Evolutionary conservation across 2,329 filamentous ascomycete species (phyloP).

Genomic region (Taxawa tesnikishii): DNA sequence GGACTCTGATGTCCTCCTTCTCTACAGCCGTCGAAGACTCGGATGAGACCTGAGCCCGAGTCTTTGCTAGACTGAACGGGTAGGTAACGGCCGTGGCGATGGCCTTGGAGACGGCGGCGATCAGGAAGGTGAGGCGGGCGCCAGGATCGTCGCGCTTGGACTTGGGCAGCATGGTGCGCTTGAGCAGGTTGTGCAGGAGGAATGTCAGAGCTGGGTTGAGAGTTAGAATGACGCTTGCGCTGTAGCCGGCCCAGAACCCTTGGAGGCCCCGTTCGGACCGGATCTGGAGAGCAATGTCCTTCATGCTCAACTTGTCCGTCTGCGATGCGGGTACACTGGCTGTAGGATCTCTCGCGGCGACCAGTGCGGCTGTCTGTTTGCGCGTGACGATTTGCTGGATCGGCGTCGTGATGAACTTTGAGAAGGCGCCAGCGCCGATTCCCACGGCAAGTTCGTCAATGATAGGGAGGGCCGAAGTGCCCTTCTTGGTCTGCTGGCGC

Average conservation of each 20-base stretch:
- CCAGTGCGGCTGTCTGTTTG: conserved; percentile 57
- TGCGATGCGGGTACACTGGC: conserved; percentile 13
- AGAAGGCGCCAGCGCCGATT: conserved; percentile 59
- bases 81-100: conserved; percentile 68
- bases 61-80: conserved; percentile 76
- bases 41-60: conserved; percentile 55
- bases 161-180: conserved; percentile 44
- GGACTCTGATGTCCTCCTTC: conserved; percentile 4
- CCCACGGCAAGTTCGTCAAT: conserved; percentile 65
- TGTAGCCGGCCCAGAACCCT: conserved; percentile 84
- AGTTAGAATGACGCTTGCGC: conserved; percentile 65
- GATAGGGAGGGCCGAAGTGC: conserved; percentile 37
- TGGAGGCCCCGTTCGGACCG: conserved; percentile 54
- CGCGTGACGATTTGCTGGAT: conserved; percentile 71
- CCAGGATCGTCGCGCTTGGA: conserved; percentile 41
- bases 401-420: conserved; percentile 67
- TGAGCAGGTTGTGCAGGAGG: conserved; percentile 62
- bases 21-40: conserved; percentile 13
- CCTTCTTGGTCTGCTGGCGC: conserved; percentile 25
- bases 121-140: conserved; percentile 45
- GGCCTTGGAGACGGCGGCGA: conserved; percentile 69
- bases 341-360: conserved; percentile 26
- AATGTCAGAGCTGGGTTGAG: conserved; percentile 82
- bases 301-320: conserved; percentile 22
- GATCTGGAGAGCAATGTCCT: conserved; percentile 53